These are phyloP conservation scores for Penicillium olsonii DNA, from an alignment of 2,329 filamentous ascomycete genomes.

Conservation along the genomic window DNA sequence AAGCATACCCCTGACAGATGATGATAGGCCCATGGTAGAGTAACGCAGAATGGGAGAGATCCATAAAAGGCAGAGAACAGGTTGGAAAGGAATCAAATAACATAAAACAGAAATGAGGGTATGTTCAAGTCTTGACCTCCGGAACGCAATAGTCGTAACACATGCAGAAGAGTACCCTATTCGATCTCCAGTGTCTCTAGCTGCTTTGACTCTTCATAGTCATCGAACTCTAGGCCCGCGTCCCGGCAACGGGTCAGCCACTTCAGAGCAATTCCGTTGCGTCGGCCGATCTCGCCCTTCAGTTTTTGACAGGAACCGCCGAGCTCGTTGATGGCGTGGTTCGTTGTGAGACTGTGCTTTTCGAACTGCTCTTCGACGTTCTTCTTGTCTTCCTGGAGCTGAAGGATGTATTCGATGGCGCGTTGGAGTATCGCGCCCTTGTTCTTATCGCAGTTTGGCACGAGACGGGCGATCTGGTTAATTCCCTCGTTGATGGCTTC, in stretches of 20 bases:
- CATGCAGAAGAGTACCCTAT: conserved; percentile 28
- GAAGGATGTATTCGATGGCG: conserved; percentile 89
- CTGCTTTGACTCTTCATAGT: conserved; percentile 48
- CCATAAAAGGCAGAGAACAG: conserved; percentile 12
- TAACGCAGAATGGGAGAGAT: background rate
- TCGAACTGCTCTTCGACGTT: conserved; percentile 45
- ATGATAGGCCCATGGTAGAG: conserved; percentile 4
- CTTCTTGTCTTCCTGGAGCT: conserved; percentile 60
- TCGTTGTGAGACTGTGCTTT: conserved; percentile 46
- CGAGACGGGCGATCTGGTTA: conserved; percentile 95
- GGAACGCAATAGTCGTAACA: conserved; percentile 28
- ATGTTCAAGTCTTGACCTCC: conserved; percentile 29
- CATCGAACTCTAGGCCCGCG: conserved; percentile 51
- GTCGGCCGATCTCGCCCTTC: conserved; percentile 84
- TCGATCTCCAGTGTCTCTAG: conserved; percentile 41
- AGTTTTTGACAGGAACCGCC: conserved; percentile 93
- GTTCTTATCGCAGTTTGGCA: conserved; percentile 97
- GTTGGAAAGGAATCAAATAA: conserved; percentile 14
- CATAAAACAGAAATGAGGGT: conserved; percentile 21
- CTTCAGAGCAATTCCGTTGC: conserved; percentile 67
- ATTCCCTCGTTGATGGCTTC: conserved; percentile 99
- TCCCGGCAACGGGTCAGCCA: conserved; percentile 51
- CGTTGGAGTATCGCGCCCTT: conserved; percentile 95
- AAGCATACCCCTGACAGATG: background rate
- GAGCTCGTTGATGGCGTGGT: conserved; percentile 70